Evolutionary conservation across 208 protist genomes (phyloP), one percentile per base, ranked within the genome.

Genomic region (Crithidia mellificae): DNA sequence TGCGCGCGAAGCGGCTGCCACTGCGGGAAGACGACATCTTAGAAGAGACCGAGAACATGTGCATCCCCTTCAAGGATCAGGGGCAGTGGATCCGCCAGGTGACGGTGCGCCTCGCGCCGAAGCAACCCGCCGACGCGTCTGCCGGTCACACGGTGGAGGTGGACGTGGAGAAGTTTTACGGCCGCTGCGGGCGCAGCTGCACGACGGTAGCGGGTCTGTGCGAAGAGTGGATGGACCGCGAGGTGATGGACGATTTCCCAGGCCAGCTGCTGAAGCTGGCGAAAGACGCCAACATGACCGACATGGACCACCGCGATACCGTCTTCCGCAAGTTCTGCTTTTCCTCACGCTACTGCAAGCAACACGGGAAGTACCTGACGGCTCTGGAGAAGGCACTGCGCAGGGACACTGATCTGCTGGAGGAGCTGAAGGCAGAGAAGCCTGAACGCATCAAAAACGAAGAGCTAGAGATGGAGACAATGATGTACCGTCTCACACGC

Each of bases 51-150:
- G 86, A 94, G 63, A 61, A 84, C 12, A 38, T 94, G 43, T 96
- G 91, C 59, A 76, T 86, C 15, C 91, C 88, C 0, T 85, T 88
- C 63, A 70, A 70, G n/a, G 71, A 82, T 2, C 34, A 65, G 20
- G 91, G 91, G 11, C 72, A 83, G 49, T 96, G 91, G 88, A 83
- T 94, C 25, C 85, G 91, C 2, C 70, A 81, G 34, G 57, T 77
- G 38, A 53, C 36, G n/a, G 41, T 90, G 24, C n/a, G 70, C 19
- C 25, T 79, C 6, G 32, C 68, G 22, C 49, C 41, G 0, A 73
- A 78, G 32, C 61, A 49, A 30, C 64, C 81, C 0, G 43, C 43
- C 0, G 52, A 52, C 8, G 38, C 44, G 15, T 61, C 39, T 17
- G 47, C 52, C 36, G 65, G 71, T 1, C 39, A 70, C 17, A 20